Evolutionary conservation across 257 asterid species (phyloP).

Genomic region (Plectranthus barbatus): DNA sequence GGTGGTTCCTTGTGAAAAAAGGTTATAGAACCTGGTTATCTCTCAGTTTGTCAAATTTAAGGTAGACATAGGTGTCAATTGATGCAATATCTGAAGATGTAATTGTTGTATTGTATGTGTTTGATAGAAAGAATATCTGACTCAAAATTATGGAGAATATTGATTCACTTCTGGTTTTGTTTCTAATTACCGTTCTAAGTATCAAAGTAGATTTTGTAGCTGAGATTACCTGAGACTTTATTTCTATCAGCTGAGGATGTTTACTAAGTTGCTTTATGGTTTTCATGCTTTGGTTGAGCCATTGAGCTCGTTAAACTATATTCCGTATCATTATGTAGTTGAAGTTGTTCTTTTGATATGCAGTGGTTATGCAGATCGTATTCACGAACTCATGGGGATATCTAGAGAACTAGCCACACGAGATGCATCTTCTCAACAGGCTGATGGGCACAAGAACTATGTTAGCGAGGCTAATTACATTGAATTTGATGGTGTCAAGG

Average conservation of each 20-base stretch:
- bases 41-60: background rate
- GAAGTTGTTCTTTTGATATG: slow-evolving; percentile 19
- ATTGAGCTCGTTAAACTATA: slow-evolving; percentile 1
- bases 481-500: slow-evolving; percentile 92
- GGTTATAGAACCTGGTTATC: background rate
- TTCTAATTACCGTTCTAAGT: background rate
- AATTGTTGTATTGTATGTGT: background rate
- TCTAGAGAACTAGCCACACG: slow-evolving; percentile 70
- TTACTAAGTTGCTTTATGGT: background rate
- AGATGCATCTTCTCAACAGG: slow-evolving; percentile 61
- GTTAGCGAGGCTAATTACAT: slow-evolving; percentile 94
- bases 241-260: slow-evolving; percentile 2
- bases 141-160: slow-evolving; percentile 1
- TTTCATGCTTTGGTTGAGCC: background rate
- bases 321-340: background rate
- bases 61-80: background rate
- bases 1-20: background rate
- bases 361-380: slow-evolving; percentile 99
- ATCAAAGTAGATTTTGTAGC: background rate
- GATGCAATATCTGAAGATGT: background rate
- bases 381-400: slow-evolving; percentile 85
- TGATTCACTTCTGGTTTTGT: background rate
- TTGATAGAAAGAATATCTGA: slow-evolving; percentile 2
- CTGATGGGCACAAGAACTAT: slow-evolving; percentile 77
- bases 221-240: background rate